Base-by-base conservation (phyloP, 179 eudicot genomes). In the Beta corolliflora region DNA sequence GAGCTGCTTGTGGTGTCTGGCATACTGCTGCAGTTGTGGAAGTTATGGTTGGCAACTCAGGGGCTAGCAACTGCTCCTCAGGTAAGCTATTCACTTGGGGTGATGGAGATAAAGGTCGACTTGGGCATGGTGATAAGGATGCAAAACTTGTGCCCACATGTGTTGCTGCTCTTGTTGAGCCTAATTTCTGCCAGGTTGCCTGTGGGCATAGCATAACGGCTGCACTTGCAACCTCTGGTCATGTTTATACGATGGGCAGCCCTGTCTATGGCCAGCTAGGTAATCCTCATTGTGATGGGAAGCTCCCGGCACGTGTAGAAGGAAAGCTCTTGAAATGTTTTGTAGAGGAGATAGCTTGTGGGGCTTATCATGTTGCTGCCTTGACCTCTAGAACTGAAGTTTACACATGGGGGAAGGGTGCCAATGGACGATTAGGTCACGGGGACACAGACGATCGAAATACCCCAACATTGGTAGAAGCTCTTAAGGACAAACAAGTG, bases 21-120 rank as follows among this genome's bases (percentile, higher is more conserved):
- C 99, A 96, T 87, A 93, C 99, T 61, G 99, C 99, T 85, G 99
- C 99, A 19, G 97, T 96, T 77, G 97, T 96, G 78, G 99, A 96
- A 89, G 97, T 96, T 79, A 94, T 96, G 98, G 97, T 92, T 69
- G 99, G 98, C 73, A 93, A 84, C 85, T 88, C 97, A n/a, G 92
- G 97, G 81, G 93, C 98, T 63, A 90, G 98, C 80, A 96, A 93
- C 85, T 91, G 96, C 84, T 94, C 99, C 81, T 94, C 97, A 3
- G 99, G 98, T 45, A 96, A 96, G 81, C 89, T 96, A 55, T 96
- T 96, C 82, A 96, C 99, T 64, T 96, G 99, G 99, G 99, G 99
- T 71, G 99, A 96, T 88, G 99, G 98, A 55, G 99, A 96, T 85
- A 96, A 96, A 88, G 90, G 94, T 81, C 88, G 95, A 81, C 93